Evolutionary conservation across 345 rosid species (phyloP).

Genomic region (Arabidopsis arenosa): DNA sequence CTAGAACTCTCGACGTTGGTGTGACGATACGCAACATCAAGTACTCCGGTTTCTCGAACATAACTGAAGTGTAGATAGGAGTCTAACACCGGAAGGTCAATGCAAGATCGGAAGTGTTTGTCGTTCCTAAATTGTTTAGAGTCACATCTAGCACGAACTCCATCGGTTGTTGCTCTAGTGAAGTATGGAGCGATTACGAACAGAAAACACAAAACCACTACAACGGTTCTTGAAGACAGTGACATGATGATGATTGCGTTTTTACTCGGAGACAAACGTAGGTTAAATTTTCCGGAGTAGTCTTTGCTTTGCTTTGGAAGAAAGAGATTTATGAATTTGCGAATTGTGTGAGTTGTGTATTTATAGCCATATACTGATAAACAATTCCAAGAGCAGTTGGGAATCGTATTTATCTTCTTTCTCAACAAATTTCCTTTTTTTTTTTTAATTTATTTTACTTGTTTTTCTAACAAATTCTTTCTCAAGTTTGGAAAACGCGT

Average conservation of each 20-base stretch:
- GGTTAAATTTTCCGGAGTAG: no score
- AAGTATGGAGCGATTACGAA: neutral
- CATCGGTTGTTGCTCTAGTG: neutral
- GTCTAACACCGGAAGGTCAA: neutral
- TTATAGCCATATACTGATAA: no score
- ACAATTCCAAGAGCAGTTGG: no score
- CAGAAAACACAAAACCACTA: conserved; percentile 12
- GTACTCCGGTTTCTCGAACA: conserved; percentile 51
- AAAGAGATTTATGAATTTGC: no score
- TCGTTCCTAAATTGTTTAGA: conserved; percentile 23
- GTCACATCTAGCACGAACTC: neutral
- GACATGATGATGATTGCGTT: neutral
- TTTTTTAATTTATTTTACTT: no score
- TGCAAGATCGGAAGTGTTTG: neutral
- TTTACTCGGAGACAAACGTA: neutral
- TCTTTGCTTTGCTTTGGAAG: no score
- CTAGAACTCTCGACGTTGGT: conserved; percentile 44
- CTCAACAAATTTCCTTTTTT: no score
- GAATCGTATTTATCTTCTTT: no score
- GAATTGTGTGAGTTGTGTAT: no score
- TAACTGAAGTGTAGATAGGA: conserved; percentile 61
- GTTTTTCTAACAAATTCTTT: no score
- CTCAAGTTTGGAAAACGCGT: no score
- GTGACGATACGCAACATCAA: conserved; percentile 64
- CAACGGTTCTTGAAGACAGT: neutral